These are phyloP conservation scores for Solanum etuberosum DNA, from an alignment of 257 asterid genomes.

Conservation along the genomic window DNA sequence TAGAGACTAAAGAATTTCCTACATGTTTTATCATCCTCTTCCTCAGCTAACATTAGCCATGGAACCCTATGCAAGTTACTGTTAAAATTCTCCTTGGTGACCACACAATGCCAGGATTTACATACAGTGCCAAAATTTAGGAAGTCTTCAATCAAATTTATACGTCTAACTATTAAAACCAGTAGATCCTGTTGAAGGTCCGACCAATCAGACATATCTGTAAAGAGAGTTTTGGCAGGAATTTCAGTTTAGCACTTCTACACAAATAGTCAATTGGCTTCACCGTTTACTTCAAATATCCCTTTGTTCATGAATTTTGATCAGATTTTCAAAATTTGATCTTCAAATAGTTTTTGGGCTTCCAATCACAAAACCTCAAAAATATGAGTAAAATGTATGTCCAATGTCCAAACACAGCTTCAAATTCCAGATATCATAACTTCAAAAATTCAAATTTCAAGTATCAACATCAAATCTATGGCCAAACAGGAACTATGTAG, in stretches of 20 bases:
- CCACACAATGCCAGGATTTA: not conserved
- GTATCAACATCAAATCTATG: not conserved
- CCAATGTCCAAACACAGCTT: not conserved
- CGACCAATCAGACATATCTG: not conserved
- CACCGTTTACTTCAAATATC: not conserved
- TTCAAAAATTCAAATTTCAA: not conserved
- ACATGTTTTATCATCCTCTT: not conserved
- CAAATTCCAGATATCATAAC: not conserved
- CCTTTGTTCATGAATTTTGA: not conserved
- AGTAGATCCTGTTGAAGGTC: not conserved
- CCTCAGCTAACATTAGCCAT: not conserved
- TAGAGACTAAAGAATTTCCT: not conserved
- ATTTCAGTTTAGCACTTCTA: not conserved
- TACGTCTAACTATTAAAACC: not conserved
- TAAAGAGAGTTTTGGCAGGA: not conserved
- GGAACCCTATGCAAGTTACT: not conserved
- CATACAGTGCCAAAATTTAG: not conserved
- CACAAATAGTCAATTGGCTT: not conserved
- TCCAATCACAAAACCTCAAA: not conserved
- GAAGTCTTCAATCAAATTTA: not conserved
- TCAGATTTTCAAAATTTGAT: not conserved
- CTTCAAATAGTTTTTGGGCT: not conserved
- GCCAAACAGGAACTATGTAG: not conserved
- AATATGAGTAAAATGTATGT: not conserved
- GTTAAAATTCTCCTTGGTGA: not conserved